phyloP scores from a whole-genome alignment of 805 yeast genomes.

The Metschnikowia similis region DNA sequence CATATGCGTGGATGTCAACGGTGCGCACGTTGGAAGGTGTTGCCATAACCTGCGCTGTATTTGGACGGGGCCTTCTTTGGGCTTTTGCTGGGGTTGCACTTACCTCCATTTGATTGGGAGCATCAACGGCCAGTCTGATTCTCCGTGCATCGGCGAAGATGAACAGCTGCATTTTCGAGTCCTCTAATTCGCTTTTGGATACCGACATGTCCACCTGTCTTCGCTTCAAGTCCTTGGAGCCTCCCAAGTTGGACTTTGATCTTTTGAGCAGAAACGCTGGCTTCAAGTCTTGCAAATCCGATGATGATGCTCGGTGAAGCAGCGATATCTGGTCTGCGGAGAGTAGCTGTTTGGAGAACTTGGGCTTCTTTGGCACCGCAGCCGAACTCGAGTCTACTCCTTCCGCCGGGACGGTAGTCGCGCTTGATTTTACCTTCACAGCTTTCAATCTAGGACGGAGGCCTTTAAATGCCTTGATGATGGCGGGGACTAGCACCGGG shows the following conservation, averaged over 20 bases:
- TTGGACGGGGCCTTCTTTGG: neutral
- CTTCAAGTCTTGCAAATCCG: constrained; percentile 21
- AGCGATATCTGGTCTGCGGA: constrained; percentile 9
- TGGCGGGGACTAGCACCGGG: constrained; percentile 43
- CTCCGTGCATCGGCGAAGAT: constrained; percentile 27
- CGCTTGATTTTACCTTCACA: constrained; percentile 21
- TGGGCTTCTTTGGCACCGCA: constrained; percentile 9
- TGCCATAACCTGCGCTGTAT: constrained; percentile 11
- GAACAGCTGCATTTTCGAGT: constrained; percentile 11
- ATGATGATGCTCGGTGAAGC: constrained; percentile 18
- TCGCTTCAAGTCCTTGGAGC: constrained; percentile 34
- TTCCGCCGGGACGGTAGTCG: neutral
- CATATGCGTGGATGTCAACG: constrained; percentile 2
- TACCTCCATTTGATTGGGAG: constrained; percentile 25
- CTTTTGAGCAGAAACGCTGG: constrained; percentile 36
- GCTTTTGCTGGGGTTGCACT: constrained; percentile 27
- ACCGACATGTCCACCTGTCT: constrained; percentile 39
- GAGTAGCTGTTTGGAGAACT: constrained; percentile 14
- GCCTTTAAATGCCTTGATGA: constrained; percentile 46
- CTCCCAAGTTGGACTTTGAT: constrained; percentile 35
- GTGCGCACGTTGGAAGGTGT: constrained; percentile 13
- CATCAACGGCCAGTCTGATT: constrained; percentile 18
- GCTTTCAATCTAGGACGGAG: constrained; percentile 23
- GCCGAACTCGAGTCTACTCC: neutral
- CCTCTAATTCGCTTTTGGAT: constrained; percentile 4